Conservation (phyloP, 441 rosid species). For the Pelargonium australe region DNA sequence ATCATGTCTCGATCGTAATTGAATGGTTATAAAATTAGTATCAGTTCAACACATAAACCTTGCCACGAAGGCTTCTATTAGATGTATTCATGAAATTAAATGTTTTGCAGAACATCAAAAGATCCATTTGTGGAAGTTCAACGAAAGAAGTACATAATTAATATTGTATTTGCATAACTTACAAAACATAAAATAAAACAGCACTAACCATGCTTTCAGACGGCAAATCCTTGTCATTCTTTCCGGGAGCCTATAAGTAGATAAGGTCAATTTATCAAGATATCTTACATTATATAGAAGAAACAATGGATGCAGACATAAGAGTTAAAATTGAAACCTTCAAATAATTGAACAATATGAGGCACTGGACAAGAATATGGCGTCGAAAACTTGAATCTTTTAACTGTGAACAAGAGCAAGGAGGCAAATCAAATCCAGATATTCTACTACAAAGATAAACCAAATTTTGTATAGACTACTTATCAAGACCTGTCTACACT, state of each 20-base stretch:
- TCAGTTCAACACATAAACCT: not conserved
- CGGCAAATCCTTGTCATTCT: slow-evolving; percentile 84
- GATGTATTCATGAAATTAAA: not conserved
- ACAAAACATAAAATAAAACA: slow-evolving; percentile 18
- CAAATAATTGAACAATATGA: slow-evolving; percentile 82
- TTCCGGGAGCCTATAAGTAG: slow-evolving; percentile 73
- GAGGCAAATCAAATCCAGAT: slow-evolving; percentile 13
- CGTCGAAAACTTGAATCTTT: slow-evolving; percentile 98
- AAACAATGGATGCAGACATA: slow-evolving; percentile 10
- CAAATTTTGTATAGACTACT: not conserved
- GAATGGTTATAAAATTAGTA: no score
- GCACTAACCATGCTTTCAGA: slow-evolving; percentile 89
- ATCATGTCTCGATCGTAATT: no score
- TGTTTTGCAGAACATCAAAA: not conserved
- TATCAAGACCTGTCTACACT: slow-evolving; percentile 14
- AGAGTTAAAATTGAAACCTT: slow-evolving; percentile 42
- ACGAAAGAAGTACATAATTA: no score
- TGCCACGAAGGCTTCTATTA: not conserved
- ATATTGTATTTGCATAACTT: not conserved
- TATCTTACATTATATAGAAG: not conserved
- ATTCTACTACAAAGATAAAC: not conserved
- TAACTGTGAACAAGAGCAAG: slow-evolving; percentile 40
- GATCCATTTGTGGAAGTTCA: not conserved
- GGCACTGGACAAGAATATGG: slow-evolving; percentile 94
- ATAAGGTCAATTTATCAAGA: slow-evolving; percentile 18